Evolutionary conservation across 164 flowering plant species (phyloP).

Genomic region (Pachysandra terminalis): DNA sequence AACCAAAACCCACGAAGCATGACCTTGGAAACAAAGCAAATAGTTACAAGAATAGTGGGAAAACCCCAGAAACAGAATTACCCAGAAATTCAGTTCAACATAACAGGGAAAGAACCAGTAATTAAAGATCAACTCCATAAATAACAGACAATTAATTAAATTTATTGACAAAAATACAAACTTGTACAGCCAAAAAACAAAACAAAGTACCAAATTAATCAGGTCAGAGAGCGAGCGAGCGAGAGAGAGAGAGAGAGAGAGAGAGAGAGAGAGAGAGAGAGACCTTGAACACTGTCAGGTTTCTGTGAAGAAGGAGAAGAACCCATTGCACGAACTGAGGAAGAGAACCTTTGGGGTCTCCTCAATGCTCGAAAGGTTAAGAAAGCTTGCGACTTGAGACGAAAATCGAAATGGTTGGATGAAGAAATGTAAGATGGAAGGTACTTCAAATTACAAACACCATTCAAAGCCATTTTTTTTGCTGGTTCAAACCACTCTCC

Average conservation of each 20-base stretch:
- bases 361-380: neutral
- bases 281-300: slow-evolving; percentile 26
- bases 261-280: neutral
- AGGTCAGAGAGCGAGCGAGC: neutral
- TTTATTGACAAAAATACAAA: neutral
- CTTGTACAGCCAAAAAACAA: neutral
- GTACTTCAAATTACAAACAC: neutral
- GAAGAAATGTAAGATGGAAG: slow-evolving; percentile 1
- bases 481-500: no score
- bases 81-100: neutral
- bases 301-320: slow-evolving; percentile 23
- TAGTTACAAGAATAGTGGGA: neutral
- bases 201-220: neutral
- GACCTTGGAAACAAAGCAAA: neutral
- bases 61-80: neutral
- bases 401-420: no score
- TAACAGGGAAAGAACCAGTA: neutral
- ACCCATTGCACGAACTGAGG: slow-evolving; percentile 18
- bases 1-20: neutral
- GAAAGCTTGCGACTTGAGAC: slow-evolving; percentile 1
- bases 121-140: no score
- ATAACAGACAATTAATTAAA: neutral
- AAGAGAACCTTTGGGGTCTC: neutral
- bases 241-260: no score
- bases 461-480: slow-evolving; percentile 8